Evolutionary conservation across 345 rosid species (phyloP).

Genomic region (Moringa oleifera): DNA sequence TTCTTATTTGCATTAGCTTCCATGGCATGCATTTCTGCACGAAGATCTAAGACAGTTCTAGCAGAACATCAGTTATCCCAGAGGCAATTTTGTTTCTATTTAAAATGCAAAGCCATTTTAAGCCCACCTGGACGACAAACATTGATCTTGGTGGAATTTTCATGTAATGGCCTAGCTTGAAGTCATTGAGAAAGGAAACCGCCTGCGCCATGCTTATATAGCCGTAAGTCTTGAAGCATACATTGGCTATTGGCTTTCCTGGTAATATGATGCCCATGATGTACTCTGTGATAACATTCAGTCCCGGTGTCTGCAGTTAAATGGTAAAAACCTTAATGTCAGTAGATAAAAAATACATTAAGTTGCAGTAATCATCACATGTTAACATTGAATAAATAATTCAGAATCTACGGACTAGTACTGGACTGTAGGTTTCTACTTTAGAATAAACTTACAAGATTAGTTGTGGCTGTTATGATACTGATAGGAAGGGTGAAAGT

Average conservation of each 20-base stretch:
- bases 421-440: background rate
- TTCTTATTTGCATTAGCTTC: no score
- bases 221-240: conserved; percentile 49
- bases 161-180: conserved; percentile 62
- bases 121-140: conserved; percentile 44
- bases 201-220: conserved; percentile 60
- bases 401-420: no score
- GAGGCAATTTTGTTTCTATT: background rate
- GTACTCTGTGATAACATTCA: conserved; percentile 57
- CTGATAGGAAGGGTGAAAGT: conserved; percentile 51
- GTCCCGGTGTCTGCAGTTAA: conserved; percentile 34
- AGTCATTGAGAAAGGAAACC: conserved; percentile 47
- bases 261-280: conserved; percentile 50
- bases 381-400: no score
- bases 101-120: background rate
- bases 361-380: background rate
- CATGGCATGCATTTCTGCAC: no score
- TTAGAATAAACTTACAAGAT: conserved; percentile 24
- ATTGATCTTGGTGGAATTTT: conserved; percentile 53
- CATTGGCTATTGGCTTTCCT: conserved; percentile 60
- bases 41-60: no score
- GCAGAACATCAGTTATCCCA: background rate
- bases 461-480: conserved; percentile 55
- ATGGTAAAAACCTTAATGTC: no score
- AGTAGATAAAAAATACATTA: no score